Evolutionary conservation across 305 asterid genomes (phyloP), one percentile per base, ranked within the genome.

Genomic region (Fraxinus platypoda): DNA sequence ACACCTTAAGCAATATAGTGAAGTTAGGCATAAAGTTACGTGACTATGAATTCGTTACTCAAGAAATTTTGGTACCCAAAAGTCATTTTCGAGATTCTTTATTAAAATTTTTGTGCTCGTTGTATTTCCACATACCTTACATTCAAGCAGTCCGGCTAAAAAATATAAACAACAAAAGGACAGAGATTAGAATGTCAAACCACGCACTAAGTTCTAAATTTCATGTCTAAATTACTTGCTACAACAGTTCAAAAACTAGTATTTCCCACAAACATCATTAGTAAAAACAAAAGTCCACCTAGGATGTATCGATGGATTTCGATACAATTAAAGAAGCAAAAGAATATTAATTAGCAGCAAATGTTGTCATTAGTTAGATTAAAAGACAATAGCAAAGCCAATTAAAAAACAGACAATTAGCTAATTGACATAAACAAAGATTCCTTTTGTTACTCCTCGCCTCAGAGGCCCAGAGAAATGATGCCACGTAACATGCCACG

Each of bases 291-390:
- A 87, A 81, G 2, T 77, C 15, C 81, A 80, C 93, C 7, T 91
- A 89, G 94, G 87, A 86, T 90, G 87, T 87, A 88, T 89, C 95
- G 93, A 87, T 78, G 79, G 33, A 78, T 23, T 64, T 86, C 92
- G 94, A 90, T 91, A 86, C 78, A 80, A 90, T 87, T 82, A 81
- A 92, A 76, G 93, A 71, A 86, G 64, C 82, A 66, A 62, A 83
- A 80, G 28, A 66, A 66, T 66, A 66, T 66, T 26, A 66, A 8
- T 78, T 78, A 83, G 77, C 74, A 72, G 66, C 80, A 82, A 83
- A 83, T 43, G 17, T 87, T 54, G 82, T 79, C 85, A 85, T 80
- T 90, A 85, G 8, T 83, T 78, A 43, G 30, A 74, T 81, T 81
- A 11, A 21, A 75, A 30, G 59, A 78, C 0, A 21, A 21, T 3